Conservation (phyloP, 768 basidiomycete genomes). For the Pluteus cervinus region DNA sequence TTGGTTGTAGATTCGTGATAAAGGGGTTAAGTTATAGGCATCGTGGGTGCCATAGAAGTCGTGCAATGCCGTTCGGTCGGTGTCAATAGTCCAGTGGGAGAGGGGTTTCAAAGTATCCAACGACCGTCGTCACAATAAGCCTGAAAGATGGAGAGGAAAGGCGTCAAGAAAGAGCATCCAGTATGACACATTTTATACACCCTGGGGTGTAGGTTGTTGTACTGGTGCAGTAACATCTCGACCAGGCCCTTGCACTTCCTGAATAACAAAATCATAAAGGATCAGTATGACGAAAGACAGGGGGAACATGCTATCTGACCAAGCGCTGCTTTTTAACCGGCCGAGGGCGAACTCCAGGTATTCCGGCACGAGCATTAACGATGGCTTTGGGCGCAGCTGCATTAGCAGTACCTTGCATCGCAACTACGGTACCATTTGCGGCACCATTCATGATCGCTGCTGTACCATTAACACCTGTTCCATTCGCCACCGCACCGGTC, state of each 20-base stretch:
- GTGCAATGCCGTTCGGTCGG: too few relatives aligned
- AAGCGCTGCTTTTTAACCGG: slow-evolving; percentile 73
- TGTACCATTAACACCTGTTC: slow-evolving; percentile 14
- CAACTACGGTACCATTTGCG: slow-evolving; percentile 17
- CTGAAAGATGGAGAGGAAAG: too few relatives aligned
- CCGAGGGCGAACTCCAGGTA: slow-evolving; percentile 51
- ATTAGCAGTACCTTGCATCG: slow-evolving; percentile 15
- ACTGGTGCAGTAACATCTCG: slow-evolving; percentile 49
- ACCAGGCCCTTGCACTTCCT: slow-evolving; percentile 65
- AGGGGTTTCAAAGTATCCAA: too few relatives aligned
- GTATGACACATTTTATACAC: slow-evolving; percentile 31
- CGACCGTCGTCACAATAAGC: too few relatives aligned
- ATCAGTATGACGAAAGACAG: slow-evolving; percentile 3
- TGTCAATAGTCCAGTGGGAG: too few relatives aligned
- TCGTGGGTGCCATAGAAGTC: too few relatives aligned
- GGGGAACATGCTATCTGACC: slow-evolving; percentile 33
- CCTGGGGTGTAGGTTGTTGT: slow-evolving; percentile 72
- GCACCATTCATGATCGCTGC: slow-evolving; percentile 24
- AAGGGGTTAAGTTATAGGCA: too few relatives aligned
- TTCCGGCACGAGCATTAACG: slow-evolving; percentile 53
- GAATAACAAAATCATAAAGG: slow-evolving; percentile 5
- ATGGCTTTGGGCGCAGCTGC: slow-evolving; percentile 23
- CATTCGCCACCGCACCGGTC: slow-evolving; percentile 6
- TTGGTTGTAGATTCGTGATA: too few relatives aligned
- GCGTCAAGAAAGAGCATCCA: slow-evolving; percentile 2